Evolutionary conservation across 257 asterid genomes (phyloP).

Genomic region (Datura wrightii): DNA sequence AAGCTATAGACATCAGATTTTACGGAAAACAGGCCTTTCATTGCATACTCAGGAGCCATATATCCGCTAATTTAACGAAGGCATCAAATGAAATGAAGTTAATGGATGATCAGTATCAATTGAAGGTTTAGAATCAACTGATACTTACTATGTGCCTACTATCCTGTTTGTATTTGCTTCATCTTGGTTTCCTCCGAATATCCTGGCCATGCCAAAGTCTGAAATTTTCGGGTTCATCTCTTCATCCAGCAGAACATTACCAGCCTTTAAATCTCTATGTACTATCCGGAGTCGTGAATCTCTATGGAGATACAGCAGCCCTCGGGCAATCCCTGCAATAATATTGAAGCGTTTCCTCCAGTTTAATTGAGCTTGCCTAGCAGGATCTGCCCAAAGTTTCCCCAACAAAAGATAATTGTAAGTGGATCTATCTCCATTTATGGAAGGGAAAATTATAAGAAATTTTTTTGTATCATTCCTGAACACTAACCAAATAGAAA

Average conservation of each 20-base stretch:
- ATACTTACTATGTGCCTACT: slow-evolving; percentile 86
- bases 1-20: slow-evolving; percentile 92
- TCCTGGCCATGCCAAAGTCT: slow-evolving; percentile 95
- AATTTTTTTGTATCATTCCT: background rate
- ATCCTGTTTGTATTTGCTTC: slow-evolving; percentile 82
- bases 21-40: slow-evolving; percentile 87
- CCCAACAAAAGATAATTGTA: no score
- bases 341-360: slow-evolving; percentile 67
- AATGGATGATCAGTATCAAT: background rate
- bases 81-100: no score
- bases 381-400: slow-evolving; percentile 48
- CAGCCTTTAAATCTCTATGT: slow-evolving; percentile 83
- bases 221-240: slow-evolving; percentile 94
- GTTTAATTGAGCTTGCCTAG: slow-evolving; percentile 55
- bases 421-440: no score
- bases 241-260: slow-evolving; percentile 81
- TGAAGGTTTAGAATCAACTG: background rate
- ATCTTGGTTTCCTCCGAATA: slow-evolving; percentile 78
- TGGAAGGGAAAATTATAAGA: no score
- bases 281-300: slow-evolving; percentile 86
- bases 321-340: slow-evolving; percentile 89
- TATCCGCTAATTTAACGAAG: slow-evolving; percentile 60
- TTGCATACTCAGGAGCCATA: slow-evolving; percentile 97
- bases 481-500: slow-evolving; percentile 67
- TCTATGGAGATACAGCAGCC: slow-evolving; percentile 83